Base-by-base conservation (phyloP, 2,329 filamentous ascomycete genomes). In the Aquanectria penicillioides region DNA sequence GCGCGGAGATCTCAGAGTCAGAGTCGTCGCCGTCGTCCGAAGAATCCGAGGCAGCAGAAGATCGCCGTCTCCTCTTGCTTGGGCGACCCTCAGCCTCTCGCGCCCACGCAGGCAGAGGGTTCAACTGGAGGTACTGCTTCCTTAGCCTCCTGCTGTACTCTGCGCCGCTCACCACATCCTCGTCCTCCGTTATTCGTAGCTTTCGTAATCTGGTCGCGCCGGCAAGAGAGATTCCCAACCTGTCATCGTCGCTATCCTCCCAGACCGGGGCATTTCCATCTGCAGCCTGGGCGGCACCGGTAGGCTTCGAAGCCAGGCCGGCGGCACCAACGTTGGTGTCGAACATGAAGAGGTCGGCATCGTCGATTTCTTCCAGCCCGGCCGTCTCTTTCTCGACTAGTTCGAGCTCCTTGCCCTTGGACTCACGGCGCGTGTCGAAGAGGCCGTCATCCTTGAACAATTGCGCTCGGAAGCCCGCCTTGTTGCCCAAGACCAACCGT, bases 161-260 rank as follows among this genome's bases (percentile, higher is more conserved):
- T 61, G 87, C 89, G 43, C 95, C 95, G 66, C 81, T 92, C 63
- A 99, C 86, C 10, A 97, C 74, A 74, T 99, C 95, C 70, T 99
- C 95, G 1, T 85, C 86, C 71, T 94, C 93, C 2, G 87, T 89
- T 47, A 88, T 81, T 61, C 95, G 86, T 62, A 99, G 81, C 76
- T 98, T 98, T 65, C 94, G 87, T 72, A 97, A 75, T 64, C 91
- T 86, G 43, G 88, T 86, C 38, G 89, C 88, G 22, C 87, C 85
- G 4, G 92, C 90, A 33, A 99, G 83, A 12, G 94, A 98, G 44
- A 99, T 84, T 6, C 88, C 86, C 62, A 97, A 80, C 51, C 92
- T 86, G 72, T 98, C 95, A 72, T 99, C 95, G 69, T 99, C 95
- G 75, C 94, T 98, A 74, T 99, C 95, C 67, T 94, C 88, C 95